Conservation (phyloP, 2,329 filamentous ascomycete genomes). For the Fusarium citri region DNA sequence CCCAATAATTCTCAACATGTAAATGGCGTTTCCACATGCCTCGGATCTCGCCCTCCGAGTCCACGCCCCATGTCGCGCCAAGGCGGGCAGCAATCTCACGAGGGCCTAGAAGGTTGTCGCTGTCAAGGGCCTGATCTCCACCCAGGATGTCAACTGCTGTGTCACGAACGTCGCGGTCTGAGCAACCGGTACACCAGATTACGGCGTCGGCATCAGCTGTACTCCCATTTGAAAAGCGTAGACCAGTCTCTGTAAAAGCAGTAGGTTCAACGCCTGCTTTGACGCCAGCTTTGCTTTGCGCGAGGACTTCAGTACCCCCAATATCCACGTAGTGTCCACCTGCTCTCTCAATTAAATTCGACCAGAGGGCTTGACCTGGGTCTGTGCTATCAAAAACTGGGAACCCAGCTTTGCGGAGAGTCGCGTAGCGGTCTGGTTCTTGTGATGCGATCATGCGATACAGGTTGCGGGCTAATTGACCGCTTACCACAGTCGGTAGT, state of each 20-base stretch:
- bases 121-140: rapidly evolving
- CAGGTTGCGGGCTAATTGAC: conserved; percentile 8
- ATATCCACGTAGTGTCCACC: conserved; percentile 31
- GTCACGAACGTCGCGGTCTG: conserved; percentile 13
- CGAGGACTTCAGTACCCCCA: conserved; percentile 11
- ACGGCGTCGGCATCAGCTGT: conserved; percentile 10
- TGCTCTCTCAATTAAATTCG: conserved; percentile 22
- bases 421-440: conserved; percentile 21
- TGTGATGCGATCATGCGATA: conserved; percentile 18
- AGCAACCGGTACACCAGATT: conserved; percentile 32
- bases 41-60: conserved; percentile 29
- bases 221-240: conserved; percentile 24
- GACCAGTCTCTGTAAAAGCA: conserved; percentile 2
- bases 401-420: conserved; percentile 8
- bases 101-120: neutral
- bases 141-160: conserved; percentile 4
- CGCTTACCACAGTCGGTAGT: conserved; percentile 5
- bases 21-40: conserved; percentile 39
- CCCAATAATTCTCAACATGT: conserved; percentile 28
- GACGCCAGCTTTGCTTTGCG: conserved; percentile 1
- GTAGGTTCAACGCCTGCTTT: conserved; percentile 16
- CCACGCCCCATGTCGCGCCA: conserved; percentile 29
- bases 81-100: conserved; percentile 3
- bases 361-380: neutral
- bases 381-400: conserved; percentile 17